Conservation (phyloP, 768 basidiomycete species). For the Lactifluus pinguis region DNA sequence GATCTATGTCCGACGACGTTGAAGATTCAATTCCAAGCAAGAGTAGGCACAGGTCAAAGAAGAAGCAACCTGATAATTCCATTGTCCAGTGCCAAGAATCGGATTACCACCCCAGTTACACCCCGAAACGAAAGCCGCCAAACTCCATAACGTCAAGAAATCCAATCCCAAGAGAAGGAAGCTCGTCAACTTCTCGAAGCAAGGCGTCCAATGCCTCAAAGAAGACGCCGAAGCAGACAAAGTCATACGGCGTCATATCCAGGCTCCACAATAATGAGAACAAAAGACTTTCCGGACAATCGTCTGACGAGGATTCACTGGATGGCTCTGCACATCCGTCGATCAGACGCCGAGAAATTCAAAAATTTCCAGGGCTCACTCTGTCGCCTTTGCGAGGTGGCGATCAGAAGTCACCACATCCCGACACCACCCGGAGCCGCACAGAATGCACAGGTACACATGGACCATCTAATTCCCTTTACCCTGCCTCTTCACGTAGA, state of each 20-base stretch:
- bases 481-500: not conserved
- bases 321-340: not conserved
- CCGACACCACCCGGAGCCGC: not conserved
- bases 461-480: not conserved
- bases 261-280: slow-evolving; percentile 3
- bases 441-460: not conserved
- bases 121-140: slow-evolving; percentile 9
- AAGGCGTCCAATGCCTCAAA: not conserved
- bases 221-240: not conserved
- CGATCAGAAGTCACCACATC: not conserved
- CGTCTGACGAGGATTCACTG: slow-evolving; percentile 1
- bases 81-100: not conserved
- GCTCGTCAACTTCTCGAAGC: slow-evolving; percentile 3
- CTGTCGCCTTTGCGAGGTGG: not conserved
- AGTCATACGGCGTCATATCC: not conserved
- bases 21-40: not conserved
- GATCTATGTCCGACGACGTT: slow-evolving; percentile 8
- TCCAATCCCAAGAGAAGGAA: not conserved
- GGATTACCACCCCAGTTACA: not conserved
- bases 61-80: not conserved
- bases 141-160: slow-evolving; percentile 12
- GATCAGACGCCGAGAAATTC: not conserved
- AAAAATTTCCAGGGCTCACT: not conserved
- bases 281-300: not conserved
- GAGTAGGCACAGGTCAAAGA: not conserved